Evolutionary conservation across 352 stramenopile species (phyloP), one percentile per base, ranked within the genome.

Genomic region (Phytophthora aleatoria): DNA sequence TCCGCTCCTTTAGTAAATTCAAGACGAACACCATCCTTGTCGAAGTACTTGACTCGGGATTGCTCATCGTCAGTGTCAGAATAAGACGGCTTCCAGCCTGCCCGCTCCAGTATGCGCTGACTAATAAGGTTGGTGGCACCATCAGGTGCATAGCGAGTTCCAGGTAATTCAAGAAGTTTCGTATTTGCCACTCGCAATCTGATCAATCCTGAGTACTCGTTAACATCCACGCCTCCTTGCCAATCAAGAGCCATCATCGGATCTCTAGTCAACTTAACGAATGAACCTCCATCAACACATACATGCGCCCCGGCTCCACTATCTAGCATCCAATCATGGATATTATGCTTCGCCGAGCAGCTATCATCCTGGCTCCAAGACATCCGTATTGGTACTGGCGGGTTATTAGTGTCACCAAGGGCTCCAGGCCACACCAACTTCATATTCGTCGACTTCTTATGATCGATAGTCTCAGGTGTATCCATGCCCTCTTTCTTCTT

Each of bases 361-460:
- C 16, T 15, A 20, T 44, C 6, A 11, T 1, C 15, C 6, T 44
- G 31, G 13, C 13, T 8, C 38, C 38, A 43, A 16, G 35, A 33
- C 54, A 54, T 48, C 12, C 16, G 54, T 16, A 61, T 61, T 6
- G 54, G 54, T 10, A 61, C 54, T 31, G 54, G 54, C 12, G 54
- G 54, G 12, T 61, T 49, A 10, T 54, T n/a, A 15, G 31, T 12
- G 12, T 54, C 43, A 16, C 43, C 31, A 48, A 61, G 30, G 12
- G 38, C 31, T 4, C 54, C 54, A 38, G 43, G 11, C 33, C 54
- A 54, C 12, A 61, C 33, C 10, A 41, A n/a, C 8, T 39, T 53
- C 54, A 54, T 61, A 3, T 13, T 3, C 39, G 33, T 28, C 15
- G 15, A 13, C 1, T 39, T 26, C 8, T 1, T 44, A 28, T 24